Conservation (phyloP, 2,329 filamentous ascomycete species). For the Aschersonia sp. region DNA sequence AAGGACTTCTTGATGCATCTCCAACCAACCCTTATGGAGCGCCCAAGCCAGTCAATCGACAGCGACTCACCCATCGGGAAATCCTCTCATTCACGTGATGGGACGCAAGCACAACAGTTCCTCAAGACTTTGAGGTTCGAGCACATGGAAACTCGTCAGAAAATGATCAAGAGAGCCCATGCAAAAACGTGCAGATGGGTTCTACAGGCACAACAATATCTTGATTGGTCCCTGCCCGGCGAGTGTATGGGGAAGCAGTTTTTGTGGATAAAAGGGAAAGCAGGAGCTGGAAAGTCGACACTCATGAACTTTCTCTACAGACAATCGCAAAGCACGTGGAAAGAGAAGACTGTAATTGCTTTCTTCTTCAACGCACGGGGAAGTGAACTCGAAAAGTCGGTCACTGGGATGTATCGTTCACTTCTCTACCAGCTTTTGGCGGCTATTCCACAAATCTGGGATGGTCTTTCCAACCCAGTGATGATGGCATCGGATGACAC, state of each 20-base stretch:
- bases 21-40: background rate
- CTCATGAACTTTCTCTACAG: conserved; percentile 3
- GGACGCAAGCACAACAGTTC: background rate
- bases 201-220: background rate
- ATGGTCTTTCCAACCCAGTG: too few species aligned
- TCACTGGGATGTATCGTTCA: conserved; percentile 32
- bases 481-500: too few species aligned
- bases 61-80: background rate
- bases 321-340: too few species aligned
- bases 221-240: conserved; percentile 4
- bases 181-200: conserved; percentile 9
- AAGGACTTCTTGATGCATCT: background rate
- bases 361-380: conserved; percentile 40
- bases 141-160: conserved; percentile 5
- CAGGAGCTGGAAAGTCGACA: conserved; percentile 5
- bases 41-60: background rate
- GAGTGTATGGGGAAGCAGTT: background rate
- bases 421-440: conserved; percentile 26
- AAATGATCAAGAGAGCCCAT: conserved; percentile 5
- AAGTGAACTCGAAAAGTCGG: conserved; percentile 25
- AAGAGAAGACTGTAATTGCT: background rate
- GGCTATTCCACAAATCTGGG: conserved; percentile 5
- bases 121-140: conserved; percentile 6
- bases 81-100: background rate
- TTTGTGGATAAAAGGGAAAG: conserved; percentile 5